phyloP scores from a whole-genome alignment of 768 basidiomycete genomes.

The Stropharia rugosoannulata region DNA sequence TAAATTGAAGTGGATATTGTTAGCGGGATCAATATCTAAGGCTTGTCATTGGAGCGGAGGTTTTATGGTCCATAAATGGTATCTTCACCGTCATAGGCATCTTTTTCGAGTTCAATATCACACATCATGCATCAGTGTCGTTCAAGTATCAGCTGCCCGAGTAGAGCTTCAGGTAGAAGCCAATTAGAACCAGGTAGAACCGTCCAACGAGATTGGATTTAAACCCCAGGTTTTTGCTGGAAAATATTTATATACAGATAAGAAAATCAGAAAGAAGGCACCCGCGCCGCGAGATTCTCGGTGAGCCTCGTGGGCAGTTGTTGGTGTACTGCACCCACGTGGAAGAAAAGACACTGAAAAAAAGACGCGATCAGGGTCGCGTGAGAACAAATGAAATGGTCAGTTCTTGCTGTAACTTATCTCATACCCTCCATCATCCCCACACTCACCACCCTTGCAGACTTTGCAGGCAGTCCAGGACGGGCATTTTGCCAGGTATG shows the following conservation, averaged over 20 bases:
- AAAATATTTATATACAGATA: neutral
- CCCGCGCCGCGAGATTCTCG: neutral
- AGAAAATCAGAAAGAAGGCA: neutral
- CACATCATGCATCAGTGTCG: conserved; percentile 1
- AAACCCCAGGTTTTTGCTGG: neutral
- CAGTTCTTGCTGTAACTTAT: neutral
- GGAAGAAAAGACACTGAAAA: neutral
- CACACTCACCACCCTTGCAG: neutral
- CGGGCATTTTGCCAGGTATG: neutral
- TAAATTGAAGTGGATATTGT: neutral
- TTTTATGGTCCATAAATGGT: neutral
- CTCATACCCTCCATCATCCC: neutral
- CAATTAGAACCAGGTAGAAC: neutral
- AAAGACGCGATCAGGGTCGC: conserved; percentile 6
- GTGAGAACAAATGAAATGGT: conserved; percentile 1
- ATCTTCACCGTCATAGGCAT: neutral
- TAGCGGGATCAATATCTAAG: neutral
- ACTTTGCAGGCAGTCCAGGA: neutral
- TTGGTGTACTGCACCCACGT: neutral
- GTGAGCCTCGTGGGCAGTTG: conserved; percentile 1
- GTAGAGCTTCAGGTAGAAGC: neutral
- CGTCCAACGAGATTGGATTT: neutral
- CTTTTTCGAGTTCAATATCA: conserved; percentile 3
- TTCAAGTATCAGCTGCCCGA: neutral
- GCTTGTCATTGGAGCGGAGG: neutral